A percentile compares a stretch with the other conserved stretches of the same genome.
Conservation (phyloP, 306 rosid species). For the Cicer chorassanicum region DNA sequence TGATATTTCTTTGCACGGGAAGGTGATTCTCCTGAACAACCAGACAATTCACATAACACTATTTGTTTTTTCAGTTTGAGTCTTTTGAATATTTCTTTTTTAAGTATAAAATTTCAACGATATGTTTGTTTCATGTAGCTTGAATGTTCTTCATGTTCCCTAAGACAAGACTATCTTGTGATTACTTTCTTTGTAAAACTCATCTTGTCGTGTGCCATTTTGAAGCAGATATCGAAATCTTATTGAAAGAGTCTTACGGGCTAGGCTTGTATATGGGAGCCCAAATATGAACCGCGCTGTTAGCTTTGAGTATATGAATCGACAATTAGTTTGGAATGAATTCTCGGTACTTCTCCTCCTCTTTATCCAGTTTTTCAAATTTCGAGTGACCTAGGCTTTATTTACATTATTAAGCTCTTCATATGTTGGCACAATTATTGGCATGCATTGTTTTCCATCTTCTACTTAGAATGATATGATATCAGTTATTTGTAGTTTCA, state of each 20-base stretch:
- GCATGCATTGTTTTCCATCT: constrained; percentile 33
- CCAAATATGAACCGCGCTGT: constrained; percentile 98
- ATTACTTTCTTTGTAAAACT: constrained; percentile 26
- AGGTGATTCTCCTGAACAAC: constrained; percentile 57
- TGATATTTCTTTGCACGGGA: constrained; percentile 96
- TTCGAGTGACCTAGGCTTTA: neutral
- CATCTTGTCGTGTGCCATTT: constrained; percentile 35
- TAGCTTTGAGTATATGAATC: constrained; percentile 98
- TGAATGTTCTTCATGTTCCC: constrained; percentile 33
- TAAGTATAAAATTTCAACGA: constrained; percentile 24
- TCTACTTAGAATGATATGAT: constrained; percentile 15
- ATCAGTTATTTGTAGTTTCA: constrained; percentile 5
- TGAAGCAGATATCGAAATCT: constrained; percentile 87
- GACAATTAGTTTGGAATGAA: constrained; percentile 98
- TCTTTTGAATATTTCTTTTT: constrained; percentile 19
- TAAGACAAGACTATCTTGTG: constrained; percentile 21
- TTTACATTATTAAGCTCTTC: neutral
- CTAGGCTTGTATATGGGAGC: constrained; percentile 97
- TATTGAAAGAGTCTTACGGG: constrained; percentile 87
- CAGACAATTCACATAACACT: constrained; percentile 2
- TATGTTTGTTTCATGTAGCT: constrained; percentile 5
- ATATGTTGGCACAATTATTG: neutral
- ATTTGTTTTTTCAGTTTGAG: constrained; percentile 20
- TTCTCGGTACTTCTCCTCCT: constrained; percentile 71
- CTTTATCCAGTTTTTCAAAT: constrained; percentile 7